Percentiles rank a stretch among this genome's conserved stretches.
phyloP scores from a whole-genome alignment of 2,329 filamentous ascomycete genomes.

The Claviceps cyperi region DNA sequence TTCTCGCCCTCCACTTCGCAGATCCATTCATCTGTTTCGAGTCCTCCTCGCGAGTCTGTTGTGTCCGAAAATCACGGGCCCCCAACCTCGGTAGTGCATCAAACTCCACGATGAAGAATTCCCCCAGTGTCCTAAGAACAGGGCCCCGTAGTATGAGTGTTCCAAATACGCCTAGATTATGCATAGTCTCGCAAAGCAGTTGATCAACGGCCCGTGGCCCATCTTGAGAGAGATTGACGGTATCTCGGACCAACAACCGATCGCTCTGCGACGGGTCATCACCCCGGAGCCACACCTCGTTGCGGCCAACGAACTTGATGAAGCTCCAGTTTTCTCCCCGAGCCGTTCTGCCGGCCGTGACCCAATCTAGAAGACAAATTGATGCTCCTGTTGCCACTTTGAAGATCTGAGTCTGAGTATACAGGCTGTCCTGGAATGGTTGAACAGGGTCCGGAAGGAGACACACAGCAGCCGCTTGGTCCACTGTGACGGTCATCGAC shows the following conservation, averaged over 20 bases:
- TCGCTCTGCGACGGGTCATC: conserved; percentile 20
- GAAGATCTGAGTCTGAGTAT: conserved; percentile 74
- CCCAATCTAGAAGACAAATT: conserved; percentile 84
- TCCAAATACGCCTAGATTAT: conserved; percentile 62
- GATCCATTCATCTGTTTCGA: conserved; percentile 23
- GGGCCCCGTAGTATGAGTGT: conserved; percentile 72
- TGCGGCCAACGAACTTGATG: conserved; percentile 62
- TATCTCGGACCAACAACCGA: conserved; percentile 70
- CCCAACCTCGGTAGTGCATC: conserved; percentile 66
- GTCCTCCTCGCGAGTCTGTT: conserved; percentile 30
- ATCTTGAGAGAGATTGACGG: conserved; percentile 56
- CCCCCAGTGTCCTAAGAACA: conserved; percentile 47
- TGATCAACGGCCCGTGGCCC: conserved; percentile 24
- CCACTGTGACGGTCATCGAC: conserved; percentile 35
- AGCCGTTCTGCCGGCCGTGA: conserved; percentile 72
- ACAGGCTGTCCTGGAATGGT: conserved; percentile 72
- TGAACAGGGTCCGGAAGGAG: conserved; percentile 84
- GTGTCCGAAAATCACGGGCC: conserved; percentile 56
- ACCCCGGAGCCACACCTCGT: conserved; percentile 60
- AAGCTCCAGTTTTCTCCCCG: conserved; percentile 85
- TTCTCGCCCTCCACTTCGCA: conserved; percentile 38
- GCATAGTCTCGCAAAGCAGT: conserved; percentile 48
- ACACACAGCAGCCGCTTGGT: conserved; percentile 39
- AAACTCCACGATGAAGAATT: conserved; percentile 72
- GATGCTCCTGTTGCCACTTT: conserved; percentile 41